Evolutionary conservation across 371 early-diverging fungal species (phyloP).

Genomic region (Actinomortierella wolfii): DNA sequence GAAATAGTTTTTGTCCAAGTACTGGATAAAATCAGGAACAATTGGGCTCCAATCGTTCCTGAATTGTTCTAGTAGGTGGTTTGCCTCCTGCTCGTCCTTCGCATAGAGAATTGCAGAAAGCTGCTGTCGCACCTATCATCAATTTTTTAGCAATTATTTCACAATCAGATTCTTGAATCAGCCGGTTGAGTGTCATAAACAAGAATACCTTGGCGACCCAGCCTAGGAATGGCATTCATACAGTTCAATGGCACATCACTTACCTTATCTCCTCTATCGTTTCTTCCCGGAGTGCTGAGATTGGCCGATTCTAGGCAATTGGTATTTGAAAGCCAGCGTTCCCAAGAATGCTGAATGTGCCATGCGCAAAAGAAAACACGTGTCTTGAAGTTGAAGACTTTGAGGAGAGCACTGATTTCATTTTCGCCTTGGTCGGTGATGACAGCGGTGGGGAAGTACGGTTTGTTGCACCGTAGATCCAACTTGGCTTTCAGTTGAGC

Average conservation of each 20-base stretch:
- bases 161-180: too few species aligned
- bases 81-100: background rate
- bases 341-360: background rate
- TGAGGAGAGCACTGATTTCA: constrained; percentile 3
- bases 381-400: background rate
- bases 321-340: background rate
- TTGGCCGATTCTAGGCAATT: background rate
- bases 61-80: background rate
- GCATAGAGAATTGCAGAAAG: constrained; percentile 9
- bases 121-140: constrained; percentile 1
- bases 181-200: too few species aligned
- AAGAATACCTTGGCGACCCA: too few species aligned
- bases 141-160: too few species aligned
- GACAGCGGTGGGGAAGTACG: background rate
- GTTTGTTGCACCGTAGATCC: background rate
- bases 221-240: too few species aligned
- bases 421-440: constrained; percentile 5
- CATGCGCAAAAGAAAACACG: constrained; percentile 6
- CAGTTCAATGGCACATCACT: too few species aligned
- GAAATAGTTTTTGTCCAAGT: constrained; percentile 5
- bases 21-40: background rate
- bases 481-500: background rate
- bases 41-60: background rate
- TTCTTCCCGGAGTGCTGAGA: background rate
- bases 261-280: constrained; percentile 2